phyloP scores from a whole-genome alignment of 176 grass and related monocot species.

The Poa annua region DNA sequence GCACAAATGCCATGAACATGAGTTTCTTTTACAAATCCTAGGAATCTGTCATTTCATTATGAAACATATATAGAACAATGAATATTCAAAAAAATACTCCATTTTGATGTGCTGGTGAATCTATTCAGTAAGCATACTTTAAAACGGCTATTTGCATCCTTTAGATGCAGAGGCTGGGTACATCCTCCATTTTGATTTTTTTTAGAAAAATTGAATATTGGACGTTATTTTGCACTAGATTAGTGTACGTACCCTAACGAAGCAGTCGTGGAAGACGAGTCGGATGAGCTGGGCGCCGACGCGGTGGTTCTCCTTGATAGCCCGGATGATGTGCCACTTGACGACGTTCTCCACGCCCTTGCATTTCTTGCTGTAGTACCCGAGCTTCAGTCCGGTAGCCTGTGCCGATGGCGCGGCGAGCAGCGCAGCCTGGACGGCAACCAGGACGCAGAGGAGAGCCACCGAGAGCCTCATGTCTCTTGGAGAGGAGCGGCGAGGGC shows the following conservation, averaged over 20 bases:
- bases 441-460: slow-evolving; percentile 32
- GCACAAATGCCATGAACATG: background rate
- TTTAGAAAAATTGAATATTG: background rate
- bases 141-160: too few species aligned
- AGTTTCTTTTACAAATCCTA: background rate
- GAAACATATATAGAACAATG: too few species aligned
- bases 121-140: background rate
- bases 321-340: slow-evolving; percentile 46
- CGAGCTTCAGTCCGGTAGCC: slow-evolving; percentile 41
- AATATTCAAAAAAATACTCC: background rate
- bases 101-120: background rate
- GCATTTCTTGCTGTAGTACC: slow-evolving; percentile 51
- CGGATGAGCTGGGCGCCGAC: slow-evolving; percentile 58
- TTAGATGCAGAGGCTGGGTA: too few species aligned
- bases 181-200: too few species aligned
- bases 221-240: too few species aligned
- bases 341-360: slow-evolving; percentile 43
- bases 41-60: background rate
- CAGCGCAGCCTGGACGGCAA: slow-evolving; percentile 42
- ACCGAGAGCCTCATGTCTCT: slow-evolving; percentile 42
- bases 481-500: background rate
- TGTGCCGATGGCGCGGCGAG: slow-evolving; percentile 18
- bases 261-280: slow-evolving; percentile 71
- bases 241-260: slow-evolving; percentile 47
- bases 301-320: slow-evolving; percentile 47